Base-by-base conservation (phyloP, 1,284 basidiomycete species). In the Cystobasidium pallidum region DNA sequence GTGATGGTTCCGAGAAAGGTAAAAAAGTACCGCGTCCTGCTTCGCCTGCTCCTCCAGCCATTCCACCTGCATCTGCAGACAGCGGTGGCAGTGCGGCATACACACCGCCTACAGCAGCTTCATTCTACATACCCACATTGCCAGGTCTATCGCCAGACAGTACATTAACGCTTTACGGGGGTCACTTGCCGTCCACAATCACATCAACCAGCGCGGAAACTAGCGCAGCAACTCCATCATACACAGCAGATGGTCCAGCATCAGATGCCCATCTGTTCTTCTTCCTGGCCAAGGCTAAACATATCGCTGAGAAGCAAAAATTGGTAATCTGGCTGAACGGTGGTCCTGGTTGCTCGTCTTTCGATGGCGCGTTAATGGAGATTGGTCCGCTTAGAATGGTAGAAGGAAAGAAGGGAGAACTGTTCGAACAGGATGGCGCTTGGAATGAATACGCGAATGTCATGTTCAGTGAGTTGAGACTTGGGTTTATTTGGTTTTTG, bases 371-470 rank as follows among this genome's bases (percentile, higher is more conserved):
- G 39, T 90, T 99, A 88, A 96, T 99, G 94, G 95, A 99, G 79
- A 85, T 95, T 24, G 95, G 95, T 0, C 94, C 95, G 3, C 95
- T 94, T 70, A 64, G 78, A 34, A 72, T 80, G 58, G 75, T 75
- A 1, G 72, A 77, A 86, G 85, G 89, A 70, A 84, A 89, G 76
- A 89, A 92, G 81, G 88, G 88, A 6, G 90, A 90, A 28, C 85
- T 97, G 72, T 86, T 87, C 75, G 86, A 88, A 66, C 84, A 88
- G 7, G 89, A 94, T 41, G 94, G 93, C 30, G 94, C 94, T 6
- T 99, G 95, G 95, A 95, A 99, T 81, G 96, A 99, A 81, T 99
- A 95, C 79, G 90, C 92, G n/a, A 95, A 92, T 57, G 88, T 99
- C 82, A 88, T 99, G 71, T 99, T 91, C 79, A 82, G 93, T 94